phyloP scores from a whole-genome alignment of 352 stramenopile genomes.

The Phytophthora tentaculata region DNA sequence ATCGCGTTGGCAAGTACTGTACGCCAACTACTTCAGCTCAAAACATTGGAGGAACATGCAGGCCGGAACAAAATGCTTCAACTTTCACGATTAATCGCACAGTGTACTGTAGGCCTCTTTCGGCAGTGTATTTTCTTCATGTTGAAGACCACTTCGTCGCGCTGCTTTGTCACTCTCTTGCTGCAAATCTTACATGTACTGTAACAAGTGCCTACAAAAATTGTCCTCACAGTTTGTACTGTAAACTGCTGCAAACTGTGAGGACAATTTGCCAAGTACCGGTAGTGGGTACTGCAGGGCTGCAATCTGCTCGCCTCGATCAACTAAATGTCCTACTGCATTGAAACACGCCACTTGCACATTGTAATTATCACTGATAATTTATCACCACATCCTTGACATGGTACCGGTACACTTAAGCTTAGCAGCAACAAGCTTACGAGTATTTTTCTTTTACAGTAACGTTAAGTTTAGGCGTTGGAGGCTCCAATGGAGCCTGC shows the following conservation, averaged over 20 bases:
- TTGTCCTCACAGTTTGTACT: too few relatives aligned
- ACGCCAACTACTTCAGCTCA: background rate
- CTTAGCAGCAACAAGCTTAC: too few relatives aligned
- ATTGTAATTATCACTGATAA: too few relatives aligned
- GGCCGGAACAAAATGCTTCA: constrained; percentile 32
- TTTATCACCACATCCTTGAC: too few relatives aligned
- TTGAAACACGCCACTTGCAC: too few relatives aligned
- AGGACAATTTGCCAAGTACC: too few relatives aligned
- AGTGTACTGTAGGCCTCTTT: background rate
- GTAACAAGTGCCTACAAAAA: background rate
- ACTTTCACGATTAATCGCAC: constrained; percentile 18
- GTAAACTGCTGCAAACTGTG: background rate
- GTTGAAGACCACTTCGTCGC: constrained; percentile 12
- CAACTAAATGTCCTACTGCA: background rate
- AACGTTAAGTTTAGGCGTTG: too few relatives aligned
- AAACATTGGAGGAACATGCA: background rate
- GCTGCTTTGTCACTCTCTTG: constrained; percentile 12
- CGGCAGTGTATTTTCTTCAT: constrained; percentile 4
- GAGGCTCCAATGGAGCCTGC: too few relatives aligned
- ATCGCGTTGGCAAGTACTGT: background rate
- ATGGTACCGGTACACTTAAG: too few relatives aligned
- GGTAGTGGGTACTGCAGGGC: too few relatives aligned
- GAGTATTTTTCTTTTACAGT: too few relatives aligned
- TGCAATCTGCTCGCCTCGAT: background rate
- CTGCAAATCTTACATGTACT: constrained; percentile 32